These are phyloP conservation scores for Basipetospora sp. DNA, from an alignment of 2,329 filamentous ascomycete species.

Conservation along the genomic window DNA sequence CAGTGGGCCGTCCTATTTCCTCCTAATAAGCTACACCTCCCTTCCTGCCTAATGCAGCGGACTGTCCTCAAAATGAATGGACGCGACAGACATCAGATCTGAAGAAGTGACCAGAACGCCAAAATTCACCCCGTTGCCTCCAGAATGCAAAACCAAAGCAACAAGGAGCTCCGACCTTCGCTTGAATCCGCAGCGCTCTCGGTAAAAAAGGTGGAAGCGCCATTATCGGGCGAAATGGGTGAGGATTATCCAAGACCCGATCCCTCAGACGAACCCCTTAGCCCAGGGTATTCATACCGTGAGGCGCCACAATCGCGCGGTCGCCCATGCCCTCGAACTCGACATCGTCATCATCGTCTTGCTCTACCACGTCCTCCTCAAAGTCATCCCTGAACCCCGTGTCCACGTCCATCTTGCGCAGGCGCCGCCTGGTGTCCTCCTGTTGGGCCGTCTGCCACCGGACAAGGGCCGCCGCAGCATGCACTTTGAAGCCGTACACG, in stretches of 20 bases:
- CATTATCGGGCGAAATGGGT: too few relatives aligned
- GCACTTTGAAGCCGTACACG: slow-evolving; percentile 90
- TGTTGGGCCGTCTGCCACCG: slow-evolving; percentile 79
- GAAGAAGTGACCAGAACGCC: too few relatives aligned
- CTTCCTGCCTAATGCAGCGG: too few relatives aligned
- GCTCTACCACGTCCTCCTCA: slow-evolving; percentile 44
- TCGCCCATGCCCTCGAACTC: slow-evolving; percentile 4
- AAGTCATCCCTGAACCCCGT: slow-evolving; percentile 63
- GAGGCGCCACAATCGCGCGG: background rate
- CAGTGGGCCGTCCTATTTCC: too few relatives aligned
- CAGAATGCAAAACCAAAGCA: too few relatives aligned
- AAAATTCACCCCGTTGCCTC: too few relatives aligned
- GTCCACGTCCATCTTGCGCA: slow-evolving; percentile 59
- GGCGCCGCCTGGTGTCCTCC: slow-evolving; percentile 65
- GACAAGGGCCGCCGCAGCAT: slow-evolving; percentile 72
- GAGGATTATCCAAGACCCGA: background rate
- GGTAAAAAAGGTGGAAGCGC: too few relatives aligned
- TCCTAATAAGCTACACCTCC: too few relatives aligned
- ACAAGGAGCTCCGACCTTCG: too few relatives aligned
- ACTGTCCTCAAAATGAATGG: too few relatives aligned
- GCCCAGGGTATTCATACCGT: background rate
- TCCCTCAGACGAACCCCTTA: background rate
- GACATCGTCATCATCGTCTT: slow-evolving; percentile 42
- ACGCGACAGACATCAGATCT: too few relatives aligned
- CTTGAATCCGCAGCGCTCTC: too few relatives aligned